These are phyloP conservation scores for Botrytis medusae DNA, from an alignment of 2,329 filamentous ascomycete species.

Conservation along the genomic window DNA sequence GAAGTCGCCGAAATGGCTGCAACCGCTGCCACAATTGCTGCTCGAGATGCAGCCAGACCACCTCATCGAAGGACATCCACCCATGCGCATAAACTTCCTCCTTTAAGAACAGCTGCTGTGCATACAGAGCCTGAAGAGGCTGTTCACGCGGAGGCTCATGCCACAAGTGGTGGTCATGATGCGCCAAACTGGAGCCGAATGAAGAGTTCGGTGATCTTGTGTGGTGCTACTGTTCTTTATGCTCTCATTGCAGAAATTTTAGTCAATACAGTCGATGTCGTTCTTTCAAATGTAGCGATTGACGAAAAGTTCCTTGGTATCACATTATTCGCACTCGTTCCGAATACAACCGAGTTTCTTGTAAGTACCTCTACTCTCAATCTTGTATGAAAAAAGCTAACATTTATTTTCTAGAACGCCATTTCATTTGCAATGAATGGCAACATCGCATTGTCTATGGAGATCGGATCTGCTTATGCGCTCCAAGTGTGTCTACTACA, in stretches of 20 bases:
- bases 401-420: constrained; percentile 61
- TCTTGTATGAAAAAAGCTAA: constrained; percentile 26
- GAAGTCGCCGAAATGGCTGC: constrained; percentile 94
- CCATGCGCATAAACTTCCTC: constrained; percentile 35
- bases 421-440: constrained; percentile 99
- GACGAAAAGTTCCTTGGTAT: constrained; percentile 98
- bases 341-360: constrained; percentile 97
- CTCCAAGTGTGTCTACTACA: constrained; percentile 94
- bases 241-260: constrained; percentile 97
- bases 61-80: constrained; percentile 51
- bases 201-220: constrained; percentile 86
- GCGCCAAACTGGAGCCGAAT: constrained; percentile 96
- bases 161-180: constrained; percentile 73
- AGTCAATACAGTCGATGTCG: constrained; percentile 96
- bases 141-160: constrained; percentile 42
- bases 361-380: constrained; percentile 51
- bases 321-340: constrained; percentile 92
- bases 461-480: constrained; percentile 96
- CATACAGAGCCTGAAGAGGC: constrained; percentile 35
- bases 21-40: constrained; percentile 83
- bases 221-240: constrained; percentile 86
- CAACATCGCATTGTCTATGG: constrained; percentile 98
- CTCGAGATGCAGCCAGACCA: constrained; percentile 67
- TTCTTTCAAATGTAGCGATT: constrained; percentile 83
- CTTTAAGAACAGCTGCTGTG: constrained; percentile 39